Evolutionary conservation across 2,329 filamentous ascomycete genomes (phyloP), one percentile per base, ranked within the genome.

Genomic region (Ascosphaera acerosa): DNA sequence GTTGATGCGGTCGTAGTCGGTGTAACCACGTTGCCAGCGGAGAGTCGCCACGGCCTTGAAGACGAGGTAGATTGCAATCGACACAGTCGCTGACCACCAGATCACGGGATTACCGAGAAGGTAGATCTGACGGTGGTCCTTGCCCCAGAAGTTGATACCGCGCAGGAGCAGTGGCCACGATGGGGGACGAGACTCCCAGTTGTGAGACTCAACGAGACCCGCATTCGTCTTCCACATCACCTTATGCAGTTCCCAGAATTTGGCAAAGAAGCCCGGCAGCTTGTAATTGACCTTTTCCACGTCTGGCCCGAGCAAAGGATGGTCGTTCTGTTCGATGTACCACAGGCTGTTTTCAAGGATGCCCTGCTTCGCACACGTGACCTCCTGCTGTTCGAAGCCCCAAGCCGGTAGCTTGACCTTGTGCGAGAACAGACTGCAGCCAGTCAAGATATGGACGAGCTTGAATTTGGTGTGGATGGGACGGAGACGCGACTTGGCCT

Each of bases 331-430:
- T 59, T 97, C 87, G 19, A 97, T 74, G 55, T 97, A 97, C 87
- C 87, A 97, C 59, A 94, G 87, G 6, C 87, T 97, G 53, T 90
- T 94, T 25, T 81, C 68, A 51, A 97, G 87, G 33, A 72, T 68
- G 4, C 82, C 80, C 45, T 84, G 87, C 59, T 92, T 91, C 42
- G 75, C 68, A 61, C 87, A 97, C 16, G 81, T 90, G 20, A 87
- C 82, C 57, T 97, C 87, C 40, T 97, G 94, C 57, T 97, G 87
- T 60, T 94, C 92, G 64, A 97, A 97, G 50, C 87, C 87, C 87
- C 87, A 97, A 50, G 94, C 87, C 32, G 87, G 87, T 39, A 97
- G 63, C 54, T 94, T 97, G 44, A 81, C 76, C 45, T 90, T 97
- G 42, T 82, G 84, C 36, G 87, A 89, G 39, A 82, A 75, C 31